A percentile compares a stretch with the other conserved stretches of the same genome.
phyloP scores from a whole-genome alignment of 192 early-diverging fungal genomes.

The Backusella tuberculispora region DNA sequence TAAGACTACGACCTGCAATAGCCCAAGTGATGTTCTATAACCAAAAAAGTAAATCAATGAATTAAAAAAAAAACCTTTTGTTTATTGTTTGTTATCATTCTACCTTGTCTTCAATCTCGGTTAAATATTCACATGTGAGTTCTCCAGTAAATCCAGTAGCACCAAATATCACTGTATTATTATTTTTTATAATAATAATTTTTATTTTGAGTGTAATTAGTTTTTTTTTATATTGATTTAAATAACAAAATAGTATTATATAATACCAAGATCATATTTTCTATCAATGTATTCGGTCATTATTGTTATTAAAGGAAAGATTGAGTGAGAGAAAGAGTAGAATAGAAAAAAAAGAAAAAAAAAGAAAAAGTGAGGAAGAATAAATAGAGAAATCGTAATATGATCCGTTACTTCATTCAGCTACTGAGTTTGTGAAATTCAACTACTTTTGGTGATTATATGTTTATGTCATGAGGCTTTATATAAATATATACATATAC shows the following conservation, averaged over 20 bases:
- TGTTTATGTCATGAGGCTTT: too few relatives aligned
- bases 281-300: conserved; percentile 17
- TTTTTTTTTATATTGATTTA: too few relatives aligned
- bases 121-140: conserved; percentile 67
- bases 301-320: background rate
- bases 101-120: conserved; percentile 24
- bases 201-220: background rate
- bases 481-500: too few relatives aligned
- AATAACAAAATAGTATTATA: background rate
- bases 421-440: too few relatives aligned
- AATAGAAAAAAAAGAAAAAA: background rate
- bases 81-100: background rate
- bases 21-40: conserved; percentile 65
- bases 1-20: conserved; percentile 73
- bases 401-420: too few relatives aligned
- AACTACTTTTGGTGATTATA: too few relatives aligned
- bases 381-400: too few relatives aligned
- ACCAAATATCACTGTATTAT: conserved; percentile 57
- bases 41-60: too few relatives aligned
- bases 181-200: too few relatives aligned
- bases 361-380: background rate
- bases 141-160: conserved; percentile 86
- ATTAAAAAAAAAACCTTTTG: too few relatives aligned
- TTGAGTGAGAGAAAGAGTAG: background rate
- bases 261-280: conserved; percentile 25